Conservation (phyloP, 176 grass and related monocot genomes). For the Carex kokanica region DNA sequence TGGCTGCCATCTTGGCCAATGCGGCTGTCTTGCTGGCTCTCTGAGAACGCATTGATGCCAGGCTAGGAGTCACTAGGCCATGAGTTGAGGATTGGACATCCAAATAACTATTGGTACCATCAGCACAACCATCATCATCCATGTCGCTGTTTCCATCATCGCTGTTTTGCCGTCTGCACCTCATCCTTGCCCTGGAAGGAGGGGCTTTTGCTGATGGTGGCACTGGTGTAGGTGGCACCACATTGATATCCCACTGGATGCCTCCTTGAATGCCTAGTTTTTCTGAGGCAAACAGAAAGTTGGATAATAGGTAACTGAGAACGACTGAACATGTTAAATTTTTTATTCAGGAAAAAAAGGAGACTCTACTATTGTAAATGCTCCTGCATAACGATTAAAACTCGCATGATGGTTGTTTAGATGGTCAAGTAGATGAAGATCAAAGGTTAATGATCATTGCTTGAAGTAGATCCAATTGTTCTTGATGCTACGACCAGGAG, state of each 20-base stretch:
- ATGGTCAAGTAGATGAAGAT: not conserved
- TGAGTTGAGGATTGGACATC: constrained; percentile 18
- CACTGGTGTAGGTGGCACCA: constrained; percentile 58
- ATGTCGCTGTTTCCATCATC: constrained; percentile 28
- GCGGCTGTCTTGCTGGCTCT: constrained; percentile 82
- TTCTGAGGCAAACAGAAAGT: constrained; percentile 33
- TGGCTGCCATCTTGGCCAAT: constrained; percentile 57
- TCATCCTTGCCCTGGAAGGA: constrained; percentile 55
- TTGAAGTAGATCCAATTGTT: not conserved
- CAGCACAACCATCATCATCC: not conserved
- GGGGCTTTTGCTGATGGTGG: constrained; percentile 47
- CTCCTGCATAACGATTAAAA: not conserved
- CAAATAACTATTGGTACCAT: constrained; percentile 23
- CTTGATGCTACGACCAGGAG: not conserved
- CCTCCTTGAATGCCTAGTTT: constrained; percentile 58
- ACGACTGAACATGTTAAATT: not conserved
- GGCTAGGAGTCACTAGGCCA: constrained; percentile 40
- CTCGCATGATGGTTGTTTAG: not conserved
- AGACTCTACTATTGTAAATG: not conserved
- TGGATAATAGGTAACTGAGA: not conserved
- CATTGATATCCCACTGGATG: constrained; percentile 38
- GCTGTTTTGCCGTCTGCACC: constrained; percentile 33
- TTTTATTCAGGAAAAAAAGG: not conserved
- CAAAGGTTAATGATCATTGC: not conserved
- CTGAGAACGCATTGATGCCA: constrained; percentile 40